Evolutionary conservation across 2,329 filamentous ascomycete species (phyloP), one percentile per base, ranked within the genome.

Genomic region (Claviceps sorghi): DNA sequence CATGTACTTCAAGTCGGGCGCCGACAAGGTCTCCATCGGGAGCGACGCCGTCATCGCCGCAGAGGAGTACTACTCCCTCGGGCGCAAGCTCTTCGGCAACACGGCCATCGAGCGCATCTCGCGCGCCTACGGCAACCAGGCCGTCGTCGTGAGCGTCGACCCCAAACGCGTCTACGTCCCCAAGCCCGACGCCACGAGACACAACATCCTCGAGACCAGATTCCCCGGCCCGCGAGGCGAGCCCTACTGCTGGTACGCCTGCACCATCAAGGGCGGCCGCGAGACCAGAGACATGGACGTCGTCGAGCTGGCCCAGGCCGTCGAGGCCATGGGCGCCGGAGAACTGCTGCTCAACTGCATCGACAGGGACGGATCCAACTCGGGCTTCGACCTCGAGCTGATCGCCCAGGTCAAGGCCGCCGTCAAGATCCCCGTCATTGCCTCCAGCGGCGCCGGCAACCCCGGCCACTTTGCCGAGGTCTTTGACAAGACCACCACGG

Each of bases 321-420:
- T 97, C 38, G 89, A 98, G 71, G 89, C 88, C 53, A 94, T 98
- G 88, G 93, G 93, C 51, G 80, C 86, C 1, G 93, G 93, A 53
- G 93, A 98, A 74, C 86, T 98, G 54, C 72, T 98, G 50, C 79
- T 98, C 53, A 98, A 98, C 71, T 96, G 90, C 73, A 98, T 98
- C 62, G 93, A 98, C 73, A 88, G 86, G 65, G 93, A 98, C 67
- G 93, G 93, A 51, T 93, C 87, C 53, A 96, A 95, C 70, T 86
- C 80, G 60, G 93, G 93, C 1, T 98, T 96, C 65, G 93, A 98
- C 67, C 75, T 95, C 10, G 93, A 97, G 72, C 76, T 98, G 52
- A 88, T 98, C 61, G 72, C 78, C 49, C 86, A 90, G 64, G 91
- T 97, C 54, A 98, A 98, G 71, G 72, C 65, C n/a, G 81, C 86